Conservation (phyloP, 306 rosid species). For the Senna tora region DNA sequence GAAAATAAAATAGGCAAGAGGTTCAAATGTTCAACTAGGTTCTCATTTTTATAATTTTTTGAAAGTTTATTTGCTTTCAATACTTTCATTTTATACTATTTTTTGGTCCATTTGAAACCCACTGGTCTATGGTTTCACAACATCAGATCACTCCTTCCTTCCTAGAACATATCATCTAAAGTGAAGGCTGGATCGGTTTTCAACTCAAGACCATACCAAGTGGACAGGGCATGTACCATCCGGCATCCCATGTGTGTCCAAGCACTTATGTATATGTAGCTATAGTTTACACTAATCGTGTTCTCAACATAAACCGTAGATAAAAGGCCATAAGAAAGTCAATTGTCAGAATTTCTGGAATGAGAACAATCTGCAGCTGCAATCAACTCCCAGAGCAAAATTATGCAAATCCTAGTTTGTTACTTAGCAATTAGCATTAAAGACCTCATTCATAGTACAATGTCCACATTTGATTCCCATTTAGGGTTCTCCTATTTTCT, state of each 20-base stretch:
- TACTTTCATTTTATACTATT: not conserved
- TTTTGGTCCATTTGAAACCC: not conserved
- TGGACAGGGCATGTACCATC: not conserved
- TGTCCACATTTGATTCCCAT: not conserved
- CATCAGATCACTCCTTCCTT: not conserved
- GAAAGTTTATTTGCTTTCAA: not conserved
- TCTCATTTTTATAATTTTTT: not conserved
- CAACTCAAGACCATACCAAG: not conserved
- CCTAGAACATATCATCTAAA: not conserved
- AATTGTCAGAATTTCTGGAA: not conserved
- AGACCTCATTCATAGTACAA: slow-evolving; percentile 7
- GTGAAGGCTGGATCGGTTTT: not conserved
- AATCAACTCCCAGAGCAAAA: not conserved
- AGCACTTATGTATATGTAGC: not conserved
- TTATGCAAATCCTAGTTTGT: not conserved
- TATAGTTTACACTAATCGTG: not conserved
- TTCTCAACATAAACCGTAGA: not conserved
- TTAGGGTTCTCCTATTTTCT: not conserved
- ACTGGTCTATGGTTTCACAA: not conserved
- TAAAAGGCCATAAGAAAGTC: slow-evolving; percentile 18
- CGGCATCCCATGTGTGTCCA: not conserved
- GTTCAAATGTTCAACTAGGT: not conserved
- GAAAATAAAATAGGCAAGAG: slow-evolving; percentile 1
- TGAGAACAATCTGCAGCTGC: not conserved
- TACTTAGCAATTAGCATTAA: too few relatives aligned